Evolutionary conservation across 352 stramenopile species (phyloP), one percentile per base, ranked within the genome.

Genomic region (Thalassiosira livingstoniorum): DNA sequence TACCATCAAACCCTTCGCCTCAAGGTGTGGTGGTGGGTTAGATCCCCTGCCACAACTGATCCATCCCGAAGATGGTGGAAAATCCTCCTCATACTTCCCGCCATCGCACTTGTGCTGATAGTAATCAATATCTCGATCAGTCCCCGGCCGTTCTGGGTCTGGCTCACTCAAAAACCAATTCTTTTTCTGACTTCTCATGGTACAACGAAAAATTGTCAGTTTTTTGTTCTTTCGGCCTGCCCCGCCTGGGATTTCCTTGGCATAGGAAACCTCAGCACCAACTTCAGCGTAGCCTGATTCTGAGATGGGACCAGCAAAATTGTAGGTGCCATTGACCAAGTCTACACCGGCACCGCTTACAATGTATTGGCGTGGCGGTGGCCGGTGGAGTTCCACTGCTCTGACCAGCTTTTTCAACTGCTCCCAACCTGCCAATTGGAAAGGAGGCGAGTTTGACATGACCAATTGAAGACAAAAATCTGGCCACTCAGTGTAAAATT

Each of bases 111-210:
- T 97, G 77, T 99, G 96, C 83, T 99, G 97, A 85, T 99, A 99
- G 86, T 99, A 99, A 85, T 99, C 97, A 77, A 99, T 97, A 87
- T 99, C 97, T 79, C 98, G 97, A 82, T 99, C 97, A 4, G 97
- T 99, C 31, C 97, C 97, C 37, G 97, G 97, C 74, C 98, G 95
- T 82, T 98, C 95, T 75, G 97, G 95, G 82, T 99, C 97, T 0
- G 97, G 97, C 80, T 99, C 97, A 29, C 96, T 98, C 54, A 99
- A 97, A 83, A 99, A 99, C 97, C 97, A 99, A 97, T 97, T 99
- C 89, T 98, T 99, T 43, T 98, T 94, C 3, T 98, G 96, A 66
- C 96, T 98, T 76, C 98, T 97, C 97, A 99, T 99, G 18, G 95
- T 98, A 85, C 97, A 99, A 58, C 96, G 97, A 89, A 99, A 99